Evolutionary conservation across 345 rosid species (phyloP), one percentile per base, ranked within the genome.

Genomic region (Bretschneidera sinensis): DNA sequence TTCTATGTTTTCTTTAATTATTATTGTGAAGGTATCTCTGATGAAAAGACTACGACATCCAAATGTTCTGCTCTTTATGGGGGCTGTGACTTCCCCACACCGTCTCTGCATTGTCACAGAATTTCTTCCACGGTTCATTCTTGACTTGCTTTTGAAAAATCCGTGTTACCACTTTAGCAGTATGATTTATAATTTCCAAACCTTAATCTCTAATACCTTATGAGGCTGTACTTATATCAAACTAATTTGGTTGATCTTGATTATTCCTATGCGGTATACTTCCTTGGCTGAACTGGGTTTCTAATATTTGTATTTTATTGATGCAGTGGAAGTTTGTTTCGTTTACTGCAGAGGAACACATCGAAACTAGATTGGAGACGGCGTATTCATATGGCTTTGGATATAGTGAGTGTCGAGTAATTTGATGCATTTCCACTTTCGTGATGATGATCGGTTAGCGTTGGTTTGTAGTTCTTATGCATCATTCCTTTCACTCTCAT

Each of bases 31-130:
- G 99, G 96, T 94, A 18, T 82, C 85, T 24, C 78, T 94, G 25
- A 94, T 94, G 96, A 94, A 88, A 82, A 87, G 92, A 70, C 96
- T 94, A 61, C 76, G 99, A 63, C 99, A 94, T 74, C 99, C 99
- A 24, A 86, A 92, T 66, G 82, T 94, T 55, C 75, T 94, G 75
- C 87, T 94, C 45, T 92, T 92, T 76, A 92, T 92, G 98, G 97
- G 97, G 71, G 98, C 96, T 34, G 97, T 92, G 60, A 83, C 95
- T 75, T 85, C 95, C 48, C 85, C 95, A 56, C 84, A 82, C 48
- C 95, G 87, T 54, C 96, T 94, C 65, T 94, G 99, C 81, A 94
- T 94, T 74, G 86, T 94, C 57, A 89, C 99, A 20, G 99, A 94
- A 79, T 94, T 94, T 78, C 99, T 94, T 72, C 97, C 99, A 62